These are phyloP conservation scores for Irpex sp. DNA, from an alignment of 1,284 basidiomycete species.

Conservation along the genomic window DNA sequence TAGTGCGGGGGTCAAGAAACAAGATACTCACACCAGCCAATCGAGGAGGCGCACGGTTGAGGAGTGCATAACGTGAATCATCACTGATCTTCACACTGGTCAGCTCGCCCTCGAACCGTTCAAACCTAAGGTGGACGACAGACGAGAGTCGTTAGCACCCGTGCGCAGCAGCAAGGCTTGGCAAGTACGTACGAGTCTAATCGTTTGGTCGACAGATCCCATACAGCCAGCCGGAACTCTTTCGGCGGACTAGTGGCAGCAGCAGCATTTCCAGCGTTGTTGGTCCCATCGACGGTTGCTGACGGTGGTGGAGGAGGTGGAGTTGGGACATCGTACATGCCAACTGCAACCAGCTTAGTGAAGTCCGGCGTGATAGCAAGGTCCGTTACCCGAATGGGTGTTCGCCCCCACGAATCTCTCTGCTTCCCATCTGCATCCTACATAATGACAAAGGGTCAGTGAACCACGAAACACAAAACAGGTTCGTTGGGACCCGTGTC, in stretches of 20 bases:
- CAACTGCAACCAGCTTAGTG: conserved; percentile 79
- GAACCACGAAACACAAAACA: conserved; percentile 1
- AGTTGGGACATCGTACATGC: conserved; percentile 48
- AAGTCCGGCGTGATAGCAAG: conserved; percentile 87
- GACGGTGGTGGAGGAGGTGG: conserved; percentile 6
- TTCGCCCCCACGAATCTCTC: conserved; percentile 65
- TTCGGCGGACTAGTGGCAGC: conserved; percentile 36
- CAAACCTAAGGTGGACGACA: conserved; percentile 42
- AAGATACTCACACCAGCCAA: conserved; percentile 31
- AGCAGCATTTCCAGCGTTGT: conserved; percentile 10
- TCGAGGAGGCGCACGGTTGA: conserved; percentile 81
- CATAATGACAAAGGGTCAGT: conserved; percentile 7
- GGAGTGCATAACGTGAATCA: conserved; percentile 84
- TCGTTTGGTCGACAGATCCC: conserved; percentile 65
- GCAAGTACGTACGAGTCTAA: conserved; percentile 52
- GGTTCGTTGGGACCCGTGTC: not conserved
- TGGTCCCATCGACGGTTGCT: not conserved
- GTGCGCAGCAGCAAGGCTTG: conserved; percentile 3
- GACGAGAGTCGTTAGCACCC: conserved; percentile 3
- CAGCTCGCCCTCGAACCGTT: conserved; percentile 71
- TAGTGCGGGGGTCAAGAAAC: not conserved
- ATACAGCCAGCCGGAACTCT: conserved; percentile 72
- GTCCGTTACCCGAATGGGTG: conserved; percentile 86
- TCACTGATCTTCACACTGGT: conserved; percentile 87
- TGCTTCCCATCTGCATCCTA: conserved; percentile 76